These are phyloP conservation scores for Pseudocercospora pini-densiflorae DNA, from an alignment of 2,329 filamentous ascomycete genomes.

Conservation along the genomic window DNA sequence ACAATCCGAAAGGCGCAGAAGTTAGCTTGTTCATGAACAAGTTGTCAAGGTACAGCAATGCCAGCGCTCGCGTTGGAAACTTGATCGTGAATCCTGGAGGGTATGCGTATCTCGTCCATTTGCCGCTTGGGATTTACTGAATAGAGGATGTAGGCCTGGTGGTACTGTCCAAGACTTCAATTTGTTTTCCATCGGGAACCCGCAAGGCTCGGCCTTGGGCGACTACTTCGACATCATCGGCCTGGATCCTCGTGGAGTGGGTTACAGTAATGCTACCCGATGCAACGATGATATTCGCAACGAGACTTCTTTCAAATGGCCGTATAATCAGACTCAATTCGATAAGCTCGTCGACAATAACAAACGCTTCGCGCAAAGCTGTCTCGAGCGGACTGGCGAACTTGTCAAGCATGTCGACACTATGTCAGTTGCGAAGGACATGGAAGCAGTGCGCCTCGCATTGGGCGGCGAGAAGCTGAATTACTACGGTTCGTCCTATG, in stretches of 20 bases:
- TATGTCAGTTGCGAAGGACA: conserved; percentile 41
- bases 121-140: background rate
- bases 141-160: background rate
- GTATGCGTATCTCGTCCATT: background rate
- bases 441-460: conserved; percentile 43
- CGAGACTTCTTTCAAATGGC: conserved; percentile 32
- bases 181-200: background rate
- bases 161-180: background rate
- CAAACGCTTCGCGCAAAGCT: conserved; percentile 46
- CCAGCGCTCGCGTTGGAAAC: background rate
- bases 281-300: conserved; percentile 1
- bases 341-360: conserved; percentile 46
- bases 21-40: background rate
- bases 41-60: background rate
- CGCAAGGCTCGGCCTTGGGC: background rate
- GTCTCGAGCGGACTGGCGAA: conserved; percentile 45
- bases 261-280: background rate
- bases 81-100: conserved; percentile 3
- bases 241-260: conserved; percentile 7
- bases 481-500: conserved; percentile 52
- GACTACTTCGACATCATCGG: conserved; percentile 5
- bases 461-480: conserved; percentile 45
- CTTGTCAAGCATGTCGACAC: conserved; percentile 52
- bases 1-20: background rate
- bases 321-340: conserved; percentile 45